Percentiles rank a stretch among this genome's conserved stretches.
Evolutionary conservation across 306 rosid species (phyloP).

Genomic region (Cucumis hystrix): DNA sequence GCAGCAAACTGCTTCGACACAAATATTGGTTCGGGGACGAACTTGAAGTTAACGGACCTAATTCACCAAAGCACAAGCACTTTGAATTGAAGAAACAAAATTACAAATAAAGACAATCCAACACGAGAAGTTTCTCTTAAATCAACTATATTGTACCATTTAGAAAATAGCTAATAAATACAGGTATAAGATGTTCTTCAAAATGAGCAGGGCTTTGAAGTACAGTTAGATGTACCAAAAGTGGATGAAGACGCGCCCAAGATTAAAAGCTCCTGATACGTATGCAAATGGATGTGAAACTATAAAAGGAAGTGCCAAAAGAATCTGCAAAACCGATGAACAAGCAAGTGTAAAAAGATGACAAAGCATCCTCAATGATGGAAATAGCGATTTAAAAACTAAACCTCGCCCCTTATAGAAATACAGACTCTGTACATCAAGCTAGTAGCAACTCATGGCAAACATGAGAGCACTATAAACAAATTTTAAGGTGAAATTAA

Average conservation of each 20-base stretch:
- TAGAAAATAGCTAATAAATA: conserved; percentile 3
- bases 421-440: conserved; percentile 17
- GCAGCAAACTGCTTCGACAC: conserved; percentile 70
- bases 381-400: conserved; percentile 11
- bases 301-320: conserved; percentile 78
- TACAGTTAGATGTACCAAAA: conserved; percentile 52
- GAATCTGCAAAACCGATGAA: conserved; percentile 51
- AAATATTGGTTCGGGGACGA: conserved; percentile 72
- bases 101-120: neutral
- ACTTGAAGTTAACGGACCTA: conserved; percentile 97
- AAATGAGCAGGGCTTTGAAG: conserved; percentile 9
- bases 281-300: conserved; percentile 67
- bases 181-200: conserved; percentile 1
- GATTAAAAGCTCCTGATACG: conserved; percentile 84
- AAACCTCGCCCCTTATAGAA: conserved; percentile 43
- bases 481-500: conserved; percentile 7
- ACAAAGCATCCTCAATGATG: neutral
- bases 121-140: neutral
- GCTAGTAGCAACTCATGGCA: conserved; percentile 9
- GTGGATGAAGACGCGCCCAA: conserved; percentile 89
- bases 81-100: neutral
- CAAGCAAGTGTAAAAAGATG: conserved; percentile 25
- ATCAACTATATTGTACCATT: neutral
- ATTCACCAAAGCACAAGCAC: conserved; percentile 19
- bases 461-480: conserved; percentile 15